phyloP scores from a whole-genome alignment of 129 eudicot species.

The Chrysanthemum makinoi region DNA sequence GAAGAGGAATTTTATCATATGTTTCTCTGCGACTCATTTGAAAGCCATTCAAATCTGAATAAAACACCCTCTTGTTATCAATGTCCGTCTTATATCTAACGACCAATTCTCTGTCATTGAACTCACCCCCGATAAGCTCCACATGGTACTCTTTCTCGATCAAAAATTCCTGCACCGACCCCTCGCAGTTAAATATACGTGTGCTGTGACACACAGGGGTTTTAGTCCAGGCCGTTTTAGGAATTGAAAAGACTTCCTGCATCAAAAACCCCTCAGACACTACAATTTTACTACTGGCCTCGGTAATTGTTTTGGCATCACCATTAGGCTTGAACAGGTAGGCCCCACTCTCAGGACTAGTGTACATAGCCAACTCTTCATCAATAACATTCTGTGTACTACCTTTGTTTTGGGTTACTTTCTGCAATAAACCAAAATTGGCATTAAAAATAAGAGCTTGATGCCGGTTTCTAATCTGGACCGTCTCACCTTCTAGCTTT shows the following conservation, averaged over 20 bases:
- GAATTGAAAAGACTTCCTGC: conserved; percentile 79
- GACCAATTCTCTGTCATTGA: conserved; percentile 78
- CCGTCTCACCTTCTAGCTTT: conserved; percentile 52
- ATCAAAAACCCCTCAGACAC: conserved; percentile 74
- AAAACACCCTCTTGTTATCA: conserved; percentile 66
- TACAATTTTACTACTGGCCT: conserved; percentile 48
- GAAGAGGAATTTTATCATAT: conserved; percentile 86
- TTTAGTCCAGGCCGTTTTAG: conserved; percentile 69
- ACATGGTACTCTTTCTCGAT: conserved; percentile 97
- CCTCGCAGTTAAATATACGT: conserved; percentile 61
- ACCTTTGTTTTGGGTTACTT: conserved; percentile 50
- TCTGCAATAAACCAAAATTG: conserved; percentile 65
- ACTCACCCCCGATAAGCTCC: conserved; percentile 75
- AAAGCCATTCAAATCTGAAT: conserved; percentile 89
- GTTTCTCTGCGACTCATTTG: conserved; percentile 99
- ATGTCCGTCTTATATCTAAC: conserved; percentile 82
- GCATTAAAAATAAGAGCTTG: conserved; percentile 55
- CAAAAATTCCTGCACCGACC: conserved; percentile 61
- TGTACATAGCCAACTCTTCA: conserved; percentile 86
- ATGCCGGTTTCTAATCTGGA: conserved; percentile 63
- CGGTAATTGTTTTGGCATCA: conserved; percentile 57
- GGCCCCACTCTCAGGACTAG: conserved; percentile 92
- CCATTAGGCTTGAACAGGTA: conserved; percentile 88
- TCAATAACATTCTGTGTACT: conserved; percentile 38
- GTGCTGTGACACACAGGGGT: conserved; percentile 84